A percentile compares a stretch with the other conserved stretches of the same genome.
These are phyloP conservation scores for Tuber aestivum DNA, from an alignment of 495 filamentous ascomycete genomes.

Conservation along the genomic window DNA sequence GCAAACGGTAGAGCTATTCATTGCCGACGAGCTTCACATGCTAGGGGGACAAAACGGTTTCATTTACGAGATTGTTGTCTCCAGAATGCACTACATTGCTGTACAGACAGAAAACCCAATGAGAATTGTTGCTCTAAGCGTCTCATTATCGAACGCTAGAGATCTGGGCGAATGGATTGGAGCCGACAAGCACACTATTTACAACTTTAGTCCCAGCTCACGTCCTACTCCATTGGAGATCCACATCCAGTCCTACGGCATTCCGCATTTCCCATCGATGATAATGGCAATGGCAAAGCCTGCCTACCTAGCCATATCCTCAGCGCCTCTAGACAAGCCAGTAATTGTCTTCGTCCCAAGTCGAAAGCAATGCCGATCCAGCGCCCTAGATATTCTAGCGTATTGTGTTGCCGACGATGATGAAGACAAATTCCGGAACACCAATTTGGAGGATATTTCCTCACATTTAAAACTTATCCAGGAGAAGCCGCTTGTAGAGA, in stretches of 20 bases:
- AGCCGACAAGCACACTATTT: conserved; percentile 96
- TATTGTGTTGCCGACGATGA: conserved; percentile 82
- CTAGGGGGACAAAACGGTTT: conserved; percentile 86
- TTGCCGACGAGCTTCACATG: conserved; percentile 94
- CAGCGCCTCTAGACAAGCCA: conserved; percentile 80
- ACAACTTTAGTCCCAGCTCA: conserved; percentile 92
- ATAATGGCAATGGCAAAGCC: conserved; percentile 99
- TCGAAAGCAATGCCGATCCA: conserved; percentile 83
- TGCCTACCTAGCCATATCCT: conserved; percentile 75
- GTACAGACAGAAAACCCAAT: conserved; percentile 77
- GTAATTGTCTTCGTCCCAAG: conserved; percentile 86
- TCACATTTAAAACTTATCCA: conserved; percentile 74
- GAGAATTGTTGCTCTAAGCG: conserved; percentile 85
- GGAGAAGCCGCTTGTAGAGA: conserved; percentile 80
- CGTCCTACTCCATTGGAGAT: conserved; percentile 84
- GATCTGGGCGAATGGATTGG: conserved; percentile 98
- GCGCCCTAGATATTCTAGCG: conserved; percentile 79
- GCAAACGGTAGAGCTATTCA: conserved; percentile 82
- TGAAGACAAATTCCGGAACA: conserved; percentile 87
- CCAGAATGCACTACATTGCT: conserved; percentile 93
- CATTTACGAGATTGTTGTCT: conserved; percentile 91
- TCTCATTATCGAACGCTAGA: conserved; percentile 84
- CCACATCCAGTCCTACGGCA: conserved; percentile 89
- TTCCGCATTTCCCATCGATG: conserved; percentile 92
- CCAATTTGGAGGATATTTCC: conserved; percentile 69